Conservation (phyloP, 805 yeast genomes). For the Yueomyces sp. region DNA sequence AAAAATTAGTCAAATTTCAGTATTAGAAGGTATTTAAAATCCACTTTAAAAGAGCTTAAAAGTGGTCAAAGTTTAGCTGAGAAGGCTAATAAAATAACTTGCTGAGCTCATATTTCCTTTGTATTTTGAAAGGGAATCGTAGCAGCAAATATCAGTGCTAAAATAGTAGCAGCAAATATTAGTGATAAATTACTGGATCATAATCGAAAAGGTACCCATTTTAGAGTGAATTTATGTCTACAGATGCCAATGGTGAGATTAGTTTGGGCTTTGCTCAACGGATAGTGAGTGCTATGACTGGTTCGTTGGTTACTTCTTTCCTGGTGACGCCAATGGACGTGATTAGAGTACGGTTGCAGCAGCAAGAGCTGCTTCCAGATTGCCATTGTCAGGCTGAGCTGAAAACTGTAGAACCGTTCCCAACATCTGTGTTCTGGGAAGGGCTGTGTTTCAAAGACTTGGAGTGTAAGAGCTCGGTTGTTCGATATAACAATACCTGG, state of each 20-base stretch:
- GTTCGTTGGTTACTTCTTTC: constrained; percentile 58
- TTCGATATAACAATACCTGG: constrained; percentile 47
- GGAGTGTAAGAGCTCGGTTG: constrained; percentile 18
- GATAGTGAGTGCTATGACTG: constrained; percentile 69
- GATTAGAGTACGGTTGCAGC: constrained; percentile 63
- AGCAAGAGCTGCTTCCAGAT: constrained; percentile 48
- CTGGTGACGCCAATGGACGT: constrained; percentile 75
- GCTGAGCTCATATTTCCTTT: too few species aligned
- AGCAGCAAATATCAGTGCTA: not conserved
- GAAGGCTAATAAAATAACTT: too few species aligned
- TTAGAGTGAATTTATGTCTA: not conserved
- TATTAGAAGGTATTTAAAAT: too few species aligned
- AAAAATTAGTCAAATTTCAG: too few species aligned
- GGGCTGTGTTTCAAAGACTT: constrained; percentile 22
- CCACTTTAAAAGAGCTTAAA: too few species aligned
- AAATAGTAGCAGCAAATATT: not conserved
- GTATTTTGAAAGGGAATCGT: too few species aligned
- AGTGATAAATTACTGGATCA: not conserved
- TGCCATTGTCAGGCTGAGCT: constrained; percentile 17
- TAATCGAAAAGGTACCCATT: not conserved
- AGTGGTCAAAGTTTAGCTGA: too few species aligned
- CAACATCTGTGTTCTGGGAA: constrained; percentile 17
- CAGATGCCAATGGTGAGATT: constrained; percentile 1
- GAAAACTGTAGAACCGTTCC: not conserved
- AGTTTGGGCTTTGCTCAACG: constrained; percentile 33